Percentiles rank a stretch among this genome's conserved stretches.
Evolutionary conservation across 257 asterid genomes (phyloP).

Genomic region (Solanum ossicruentum): DNA sequence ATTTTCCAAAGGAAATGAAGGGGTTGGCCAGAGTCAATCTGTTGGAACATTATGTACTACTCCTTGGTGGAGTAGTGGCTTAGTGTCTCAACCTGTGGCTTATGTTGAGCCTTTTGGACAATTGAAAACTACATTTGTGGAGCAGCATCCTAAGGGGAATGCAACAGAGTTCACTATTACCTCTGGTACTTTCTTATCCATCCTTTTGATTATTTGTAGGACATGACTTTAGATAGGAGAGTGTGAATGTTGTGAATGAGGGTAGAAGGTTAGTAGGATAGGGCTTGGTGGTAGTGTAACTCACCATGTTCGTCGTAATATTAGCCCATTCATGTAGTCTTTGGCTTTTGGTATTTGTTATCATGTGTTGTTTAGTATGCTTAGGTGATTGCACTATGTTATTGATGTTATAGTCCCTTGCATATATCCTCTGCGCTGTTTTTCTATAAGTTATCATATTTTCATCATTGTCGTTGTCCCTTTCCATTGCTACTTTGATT

Average conservation of each 20-base stretch:
- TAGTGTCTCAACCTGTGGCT: conserved; percentile 25
- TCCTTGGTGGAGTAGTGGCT: conserved; percentile 39
- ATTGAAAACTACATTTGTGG: conserved; percentile 20
- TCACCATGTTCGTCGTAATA: too few species aligned
- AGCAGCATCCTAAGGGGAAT: conserved; percentile 14
- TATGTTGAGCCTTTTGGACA: conserved; percentile 22
- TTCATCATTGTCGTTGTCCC: too few species aligned
- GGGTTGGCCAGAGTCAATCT: conserved; percentile 13
- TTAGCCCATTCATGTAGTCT: too few species aligned
- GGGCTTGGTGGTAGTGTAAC: not conserved
- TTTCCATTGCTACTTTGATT: too few species aligned
- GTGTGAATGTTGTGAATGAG: not conserved
- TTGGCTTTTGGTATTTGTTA: too few species aligned
- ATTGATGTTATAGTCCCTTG: too few species aligned
- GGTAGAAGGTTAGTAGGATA: not conserved
- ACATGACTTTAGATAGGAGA: not conserved
- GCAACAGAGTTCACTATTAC: conserved; percentile 17
- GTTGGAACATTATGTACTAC: conserved; percentile 4
- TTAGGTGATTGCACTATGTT: too few species aligned
- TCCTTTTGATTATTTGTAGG: not conserved
- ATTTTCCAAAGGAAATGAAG: conserved; percentile 33
- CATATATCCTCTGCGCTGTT: too few species aligned
- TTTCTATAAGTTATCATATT: too few species aligned
- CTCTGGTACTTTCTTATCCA: conserved; percentile 18
- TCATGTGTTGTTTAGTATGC: too few species aligned